Percentiles rank a stretch among this genome's conserved stretches.
Conservation (phyloP, 139 green algal species). For the Choricystis sp. region DNA sequence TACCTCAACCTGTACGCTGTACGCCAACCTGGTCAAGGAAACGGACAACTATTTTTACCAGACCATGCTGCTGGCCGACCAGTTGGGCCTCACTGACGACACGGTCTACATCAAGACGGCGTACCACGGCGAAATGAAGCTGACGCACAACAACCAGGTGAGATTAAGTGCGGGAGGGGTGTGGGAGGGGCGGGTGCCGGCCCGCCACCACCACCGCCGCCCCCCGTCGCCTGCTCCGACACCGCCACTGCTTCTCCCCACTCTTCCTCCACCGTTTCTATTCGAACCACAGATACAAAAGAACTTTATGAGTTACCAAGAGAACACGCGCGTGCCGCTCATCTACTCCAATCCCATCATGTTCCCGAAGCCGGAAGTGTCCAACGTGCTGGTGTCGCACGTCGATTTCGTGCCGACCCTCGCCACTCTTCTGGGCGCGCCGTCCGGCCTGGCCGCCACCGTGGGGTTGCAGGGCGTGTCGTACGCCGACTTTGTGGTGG, state of each 20-base stretch:
- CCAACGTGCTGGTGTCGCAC: conserved; percentile 7
- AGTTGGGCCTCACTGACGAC: conserved; percentile 2
- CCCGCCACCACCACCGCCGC: background rate
- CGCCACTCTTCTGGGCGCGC: conserved; percentile 1
- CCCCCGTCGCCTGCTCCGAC: background rate
- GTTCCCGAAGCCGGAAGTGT: conserved; percentile 2
- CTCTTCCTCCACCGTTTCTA: background rate
- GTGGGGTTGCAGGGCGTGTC: background rate
- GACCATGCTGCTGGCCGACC: conserved; percentile 1
- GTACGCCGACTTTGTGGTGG: conserved; percentile 3
- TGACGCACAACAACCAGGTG: background rate
- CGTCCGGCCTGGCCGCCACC: background rate
- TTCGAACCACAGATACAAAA: conserved; percentile 4
- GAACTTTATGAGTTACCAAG: conserved; percentile 12
- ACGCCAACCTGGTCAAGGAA: conserved; percentile 11
- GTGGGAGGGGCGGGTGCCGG: background rate
- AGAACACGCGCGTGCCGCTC: conserved; percentile 3
- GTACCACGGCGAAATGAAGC: conserved; percentile 7
- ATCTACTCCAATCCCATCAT: conserved; percentile 10
- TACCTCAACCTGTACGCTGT: conserved; percentile 13
- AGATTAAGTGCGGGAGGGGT: background rate
- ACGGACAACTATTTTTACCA: conserved; percentile 1
- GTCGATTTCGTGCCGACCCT: conserved; percentile 11
- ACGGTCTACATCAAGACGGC: conserved; percentile 5
- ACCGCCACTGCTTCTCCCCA: background rate